Conservation (phyloP, 495 filamentous ascomycete species). For the Xylaria scruposa region DNA sequence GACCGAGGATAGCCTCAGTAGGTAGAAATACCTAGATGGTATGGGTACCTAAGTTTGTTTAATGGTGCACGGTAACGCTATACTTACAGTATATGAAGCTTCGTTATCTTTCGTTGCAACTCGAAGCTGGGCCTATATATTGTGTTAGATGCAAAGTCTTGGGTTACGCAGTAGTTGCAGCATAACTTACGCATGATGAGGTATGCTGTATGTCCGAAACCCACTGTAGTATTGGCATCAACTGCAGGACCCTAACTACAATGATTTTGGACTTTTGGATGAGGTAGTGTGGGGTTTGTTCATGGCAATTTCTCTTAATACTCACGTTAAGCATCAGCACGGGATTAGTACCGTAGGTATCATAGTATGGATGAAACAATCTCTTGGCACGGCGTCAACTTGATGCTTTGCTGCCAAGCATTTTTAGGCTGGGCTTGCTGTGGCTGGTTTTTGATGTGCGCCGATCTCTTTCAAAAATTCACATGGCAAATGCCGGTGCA, state of each 20-base stretch:
- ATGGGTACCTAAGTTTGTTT: neutral
- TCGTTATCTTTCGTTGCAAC: too few relatives aligned
- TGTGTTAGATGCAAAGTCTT: neutral
- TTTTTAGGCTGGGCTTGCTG: neutral
- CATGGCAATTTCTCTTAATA: neutral
- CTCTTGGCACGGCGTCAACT: conserved; percentile 1
- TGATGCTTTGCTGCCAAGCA: conserved; percentile 4
- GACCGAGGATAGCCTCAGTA: conserved; percentile 10
- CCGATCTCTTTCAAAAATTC: conserved; percentile 8
- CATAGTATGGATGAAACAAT: conserved; percentile 6
- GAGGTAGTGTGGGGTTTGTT: neutral
- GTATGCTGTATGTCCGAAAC: neutral
- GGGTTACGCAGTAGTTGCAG: neutral
- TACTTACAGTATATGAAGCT: too few relatives aligned
- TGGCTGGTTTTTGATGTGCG: conserved; percentile 17
- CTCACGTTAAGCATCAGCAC: neutral
- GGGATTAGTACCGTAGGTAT: neutral
- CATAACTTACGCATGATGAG: neutral
- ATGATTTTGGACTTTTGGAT: neutral
- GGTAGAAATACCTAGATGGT: neutral
- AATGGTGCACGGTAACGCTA: neutral
- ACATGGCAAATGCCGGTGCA: conserved; percentile 22
- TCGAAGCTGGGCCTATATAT: neutral
- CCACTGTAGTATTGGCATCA: neutral
- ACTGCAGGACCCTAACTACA: neutral